A percentile compares a stretch with the other conserved stretches of the same genome.
phyloP scores from a whole-genome alignment of 495 filamentous ascomycete species.

The Penicillium salamii region DNA sequence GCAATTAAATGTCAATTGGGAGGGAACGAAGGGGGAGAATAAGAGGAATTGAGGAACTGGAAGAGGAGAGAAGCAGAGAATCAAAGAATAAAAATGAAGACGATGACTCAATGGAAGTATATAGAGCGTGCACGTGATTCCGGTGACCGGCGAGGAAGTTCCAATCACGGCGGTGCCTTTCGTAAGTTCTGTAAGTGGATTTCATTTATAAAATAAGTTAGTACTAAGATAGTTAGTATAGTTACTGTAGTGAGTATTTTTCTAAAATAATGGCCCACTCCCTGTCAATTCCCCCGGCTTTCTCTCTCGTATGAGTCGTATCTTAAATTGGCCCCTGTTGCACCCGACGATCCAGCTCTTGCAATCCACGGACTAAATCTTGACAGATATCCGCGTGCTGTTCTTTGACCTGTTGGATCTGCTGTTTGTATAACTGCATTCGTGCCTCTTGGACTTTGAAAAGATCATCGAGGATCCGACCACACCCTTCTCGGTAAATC shows the following conservation, averaged over 20 bases:
- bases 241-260: too few relatives aligned
- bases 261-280: not conserved
- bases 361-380: constrained; percentile 29
- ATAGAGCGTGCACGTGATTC: constrained; percentile 18
- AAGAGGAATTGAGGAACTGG: too few relatives aligned
- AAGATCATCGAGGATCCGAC: constrained; percentile 33
- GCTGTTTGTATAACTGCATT: constrained; percentile 30
- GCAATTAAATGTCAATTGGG: too few relatives aligned
- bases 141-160: constrained; percentile 13
- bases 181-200: constrained; percentile 9
- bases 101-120: constrained; percentile 23
- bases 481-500: constrained; percentile 30
- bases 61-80: constrained; percentile 1
- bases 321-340: constrained; percentile 10
- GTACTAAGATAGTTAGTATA: too few relatives aligned
- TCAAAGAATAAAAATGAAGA: constrained; percentile 9
- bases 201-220: too few relatives aligned
- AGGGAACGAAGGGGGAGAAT: not conserved
- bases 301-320: not conserved
- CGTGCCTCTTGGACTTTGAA: constrained; percentile 31
- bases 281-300: too few relatives aligned
- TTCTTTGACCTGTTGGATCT: constrained; percentile 28
- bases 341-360: constrained; percentile 26
- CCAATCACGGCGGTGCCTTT: constrained; percentile 19
- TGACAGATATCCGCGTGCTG: constrained; percentile 35